Evolutionary conservation across 805 yeast genomes (phyloP), one percentile per base, ranked within the genome.

Genomic region (Myxozyma neotropica): DNA sequence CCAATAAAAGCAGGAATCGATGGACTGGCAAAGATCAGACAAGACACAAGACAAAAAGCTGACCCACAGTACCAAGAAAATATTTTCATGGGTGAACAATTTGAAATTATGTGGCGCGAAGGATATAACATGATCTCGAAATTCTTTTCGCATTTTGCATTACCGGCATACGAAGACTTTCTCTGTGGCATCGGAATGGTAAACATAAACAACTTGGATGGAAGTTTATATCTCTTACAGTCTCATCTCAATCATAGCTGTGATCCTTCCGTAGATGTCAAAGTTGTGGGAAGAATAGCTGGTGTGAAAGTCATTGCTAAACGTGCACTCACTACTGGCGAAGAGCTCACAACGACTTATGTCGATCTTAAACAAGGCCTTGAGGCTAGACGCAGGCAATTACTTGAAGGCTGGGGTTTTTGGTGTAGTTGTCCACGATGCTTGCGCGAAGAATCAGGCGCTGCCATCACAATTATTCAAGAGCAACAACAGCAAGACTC

Each of bases 351-450:
- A 0, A 83, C 88, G 1, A 78, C 87, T 1, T 89, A 89, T 67
- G 88, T 88, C 1, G 83, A 87, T 66, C 89, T 91, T 1, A 71
- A 75, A 4, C 84, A 82, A 67, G 81, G 83, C 1, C 81, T 85
- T 7, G 81, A 79, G 47, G 83, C 85, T 58, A 80, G 96, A 63
- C 84, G 83, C 67, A 72, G 87, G 63, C 84, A 82, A 63, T 74
- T 89, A 50, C 74, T 92, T 59, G 83, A 84, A 12, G 85, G 86
- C 67, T 89, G 90, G 89, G 96, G 96, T 3, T 89, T 89, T 71
- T 69, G 80, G 19, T 89, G 96, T 72, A 72, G 71, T 26, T 89
- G 96, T 71, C 67, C 72, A 12, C 81, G 86, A 63, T 89, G 96
- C 72, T 80, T 81, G 67, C 75, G 74, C 6, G 92, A 87, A 26